phyloP scores from a whole-genome alignment of 352 stramenopile genomes.

The Phytophthora europaea region DNA sequence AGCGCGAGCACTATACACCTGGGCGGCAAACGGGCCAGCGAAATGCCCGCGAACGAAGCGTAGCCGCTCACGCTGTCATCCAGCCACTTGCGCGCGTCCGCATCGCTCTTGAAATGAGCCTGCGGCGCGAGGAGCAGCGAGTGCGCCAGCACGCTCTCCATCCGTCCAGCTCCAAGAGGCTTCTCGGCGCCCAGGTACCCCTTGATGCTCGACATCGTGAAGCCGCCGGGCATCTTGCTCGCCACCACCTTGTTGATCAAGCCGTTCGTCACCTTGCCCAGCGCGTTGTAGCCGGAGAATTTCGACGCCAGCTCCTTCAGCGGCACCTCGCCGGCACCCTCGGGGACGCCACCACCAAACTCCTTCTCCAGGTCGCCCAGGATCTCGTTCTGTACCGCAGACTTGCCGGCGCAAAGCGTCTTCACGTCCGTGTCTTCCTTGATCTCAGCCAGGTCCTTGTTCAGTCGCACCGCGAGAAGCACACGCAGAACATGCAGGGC shows the following conservation, averaged over 20 bases:
- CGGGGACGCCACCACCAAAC: conserved; percentile 74
- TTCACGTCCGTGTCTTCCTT: conserved; percentile 82
- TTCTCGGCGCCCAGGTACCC: conserved; percentile 68
- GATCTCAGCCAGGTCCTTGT: conserved; percentile 80
- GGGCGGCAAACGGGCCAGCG: conserved; percentile 41
- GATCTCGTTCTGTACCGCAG: conserved; percentile 90
- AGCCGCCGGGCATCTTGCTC: conserved; percentile 87
- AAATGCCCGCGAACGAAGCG: conserved; percentile 77
- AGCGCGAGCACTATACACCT: no score
- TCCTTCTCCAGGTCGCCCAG: conserved; percentile 90
- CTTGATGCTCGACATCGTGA: conserved; percentile 86
- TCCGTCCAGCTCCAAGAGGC: conserved; percentile 69
- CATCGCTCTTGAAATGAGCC: conserved; percentile 76
- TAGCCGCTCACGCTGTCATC: conserved; percentile 80
- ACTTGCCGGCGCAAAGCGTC: conserved; percentile 86
- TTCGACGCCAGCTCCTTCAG: conserved; percentile 77
- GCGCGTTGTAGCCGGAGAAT: conserved; percentile 73
- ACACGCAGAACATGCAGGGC: conserved; percentile 80
- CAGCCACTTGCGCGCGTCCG: conserved; percentile 83
- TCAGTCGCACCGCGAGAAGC: conserved; percentile 76
- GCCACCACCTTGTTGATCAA: conserved; percentile 83
- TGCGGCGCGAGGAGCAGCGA: conserved; percentile 68
- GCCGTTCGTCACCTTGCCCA: conserved; percentile 74
- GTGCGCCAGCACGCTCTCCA: conserved; percentile 84
- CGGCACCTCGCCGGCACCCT: conserved; percentile 78